Evolutionary conservation across 1,284 basidiomycete species (phyloP).

Genomic region (Trichosporon coremiiforme): DNA sequence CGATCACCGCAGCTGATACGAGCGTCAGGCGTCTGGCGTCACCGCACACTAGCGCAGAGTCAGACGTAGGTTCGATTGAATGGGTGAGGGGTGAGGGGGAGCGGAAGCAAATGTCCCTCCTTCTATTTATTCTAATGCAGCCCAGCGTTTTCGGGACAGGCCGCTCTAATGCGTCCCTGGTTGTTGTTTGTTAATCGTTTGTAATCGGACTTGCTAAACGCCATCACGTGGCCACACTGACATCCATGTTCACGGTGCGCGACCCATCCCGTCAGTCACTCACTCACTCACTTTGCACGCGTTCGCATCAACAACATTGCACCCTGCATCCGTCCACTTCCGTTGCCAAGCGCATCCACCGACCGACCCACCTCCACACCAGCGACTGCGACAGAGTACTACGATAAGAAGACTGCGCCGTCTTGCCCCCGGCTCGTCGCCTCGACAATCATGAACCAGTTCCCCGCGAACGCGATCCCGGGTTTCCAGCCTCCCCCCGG

Average conservation of each 20-base stretch:
- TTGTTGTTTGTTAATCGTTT: slow-evolving; percentile 2
- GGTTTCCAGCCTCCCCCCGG: slow-evolving; percentile 14
- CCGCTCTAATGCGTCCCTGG: not conserved
- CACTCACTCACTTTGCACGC: not conserved
- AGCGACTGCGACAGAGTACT: too few relatives aligned
- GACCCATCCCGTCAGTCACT: not conserved
- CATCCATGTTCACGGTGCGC: not conserved
- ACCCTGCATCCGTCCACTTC: not conserved
- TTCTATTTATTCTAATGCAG: slow-evolving; percentile 3
- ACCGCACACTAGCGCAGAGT: not conserved
- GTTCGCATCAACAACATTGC: slow-evolving; percentile 10
- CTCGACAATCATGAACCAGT: slow-evolving; percentile 26
- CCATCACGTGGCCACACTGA: slow-evolving; percentile 17
- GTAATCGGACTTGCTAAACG: not conserved
- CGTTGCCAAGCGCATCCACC: too few relatives aligned
- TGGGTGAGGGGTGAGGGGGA: not conserved
- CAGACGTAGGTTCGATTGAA: not conserved
- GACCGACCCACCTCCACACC: too few relatives aligned
- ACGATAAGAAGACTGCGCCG: too few relatives aligned
- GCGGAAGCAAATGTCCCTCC: not conserved
- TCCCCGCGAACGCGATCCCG: slow-evolving; percentile 30
- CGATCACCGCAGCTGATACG: not conserved
- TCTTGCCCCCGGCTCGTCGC: too few relatives aligned
- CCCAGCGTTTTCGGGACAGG: not conserved
- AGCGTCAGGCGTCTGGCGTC: not conserved